Evolutionary conservation across 2,329 filamentous ascomycete genomes (phyloP).

Genomic region (Colletotrichum gigasporum): DNA sequence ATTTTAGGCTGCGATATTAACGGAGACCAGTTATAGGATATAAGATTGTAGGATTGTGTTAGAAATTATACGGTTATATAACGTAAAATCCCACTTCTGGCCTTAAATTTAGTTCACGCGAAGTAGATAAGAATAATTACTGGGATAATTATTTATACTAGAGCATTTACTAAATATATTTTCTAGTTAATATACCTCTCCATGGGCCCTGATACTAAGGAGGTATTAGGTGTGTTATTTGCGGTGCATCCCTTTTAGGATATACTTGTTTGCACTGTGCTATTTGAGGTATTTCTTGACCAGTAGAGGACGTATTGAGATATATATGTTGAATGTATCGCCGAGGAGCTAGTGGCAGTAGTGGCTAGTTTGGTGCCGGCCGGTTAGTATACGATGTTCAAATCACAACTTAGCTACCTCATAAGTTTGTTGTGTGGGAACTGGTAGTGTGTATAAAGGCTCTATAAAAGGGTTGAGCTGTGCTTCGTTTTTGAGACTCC

Average conservation of each 20-base stretch:
- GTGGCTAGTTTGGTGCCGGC: not conserved
- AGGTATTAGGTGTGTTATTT: not conserved
- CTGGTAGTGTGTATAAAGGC: not conserved
- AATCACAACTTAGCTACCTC: not conserved
- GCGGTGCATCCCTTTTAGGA: not conserved
- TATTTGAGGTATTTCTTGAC: not conserved
- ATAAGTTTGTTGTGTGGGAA: not conserved
- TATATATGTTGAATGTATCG: not conserved
- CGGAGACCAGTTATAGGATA: not conserved
- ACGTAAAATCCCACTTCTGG: not conserved
- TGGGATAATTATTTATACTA: not conserved
- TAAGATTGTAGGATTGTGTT: not conserved
- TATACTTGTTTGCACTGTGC: not conserved
- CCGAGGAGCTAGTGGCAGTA: not conserved
- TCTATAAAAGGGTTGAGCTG: not conserved
- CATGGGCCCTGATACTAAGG: not conserved
- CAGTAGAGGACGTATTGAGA: not conserved
- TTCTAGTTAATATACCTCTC: not conserved
- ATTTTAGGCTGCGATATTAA: not conserved
- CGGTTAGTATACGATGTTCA: not conserved
- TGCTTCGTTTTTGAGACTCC: not conserved
- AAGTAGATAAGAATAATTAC: not conserved
- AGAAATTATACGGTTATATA: not conserved
- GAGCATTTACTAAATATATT: not conserved
- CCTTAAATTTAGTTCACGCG: not conserved